Conservation (phyloP, 140 eudicot species). For the Erigeron philadelphicus region DNA sequence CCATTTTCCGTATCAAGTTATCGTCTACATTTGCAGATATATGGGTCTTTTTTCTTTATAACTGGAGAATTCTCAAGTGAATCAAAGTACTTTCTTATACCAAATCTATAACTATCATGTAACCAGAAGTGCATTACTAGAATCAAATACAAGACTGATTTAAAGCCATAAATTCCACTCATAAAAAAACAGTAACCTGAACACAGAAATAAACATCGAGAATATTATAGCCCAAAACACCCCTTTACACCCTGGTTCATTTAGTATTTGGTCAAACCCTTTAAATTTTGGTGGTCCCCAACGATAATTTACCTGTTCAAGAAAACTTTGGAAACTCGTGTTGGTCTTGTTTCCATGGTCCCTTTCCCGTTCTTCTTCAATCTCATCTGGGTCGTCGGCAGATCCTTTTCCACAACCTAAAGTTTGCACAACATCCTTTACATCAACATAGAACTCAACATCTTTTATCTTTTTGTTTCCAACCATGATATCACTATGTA, state of each 20-base stretch:
- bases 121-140: too few relatives aligned
- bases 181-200: too few relatives aligned
- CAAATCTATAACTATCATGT: too few relatives aligned
- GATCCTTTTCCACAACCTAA: too few relatives aligned
- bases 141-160: too few relatives aligned
- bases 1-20: too few relatives aligned
- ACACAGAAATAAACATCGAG: too few relatives aligned
- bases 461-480: constrained; percentile 38
- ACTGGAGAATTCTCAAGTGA: too few relatives aligned
- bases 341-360: constrained; percentile 37
- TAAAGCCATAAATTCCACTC: too few relatives aligned
- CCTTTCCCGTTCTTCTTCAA: constrained; percentile 37
- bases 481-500: constrained; percentile 37
- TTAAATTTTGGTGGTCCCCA: constrained; percentile 30
- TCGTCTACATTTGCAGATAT: too few relatives aligned
- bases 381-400: constrained; percentile 35
- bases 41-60: too few relatives aligned
- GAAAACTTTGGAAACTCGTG: constrained; percentile 26
- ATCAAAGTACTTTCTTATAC: too few relatives aligned
- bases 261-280: constrained; percentile 35
- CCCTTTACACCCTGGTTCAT: constrained; percentile 25
- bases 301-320: constrained; percentile 21
- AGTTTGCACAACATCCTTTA: constrained; percentile 24
- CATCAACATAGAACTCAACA: constrained; percentile 35
- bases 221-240: neutral